phyloP scores from a whole-genome alignment of 306 rosid genomes.

The Quercus ilex region DNA sequence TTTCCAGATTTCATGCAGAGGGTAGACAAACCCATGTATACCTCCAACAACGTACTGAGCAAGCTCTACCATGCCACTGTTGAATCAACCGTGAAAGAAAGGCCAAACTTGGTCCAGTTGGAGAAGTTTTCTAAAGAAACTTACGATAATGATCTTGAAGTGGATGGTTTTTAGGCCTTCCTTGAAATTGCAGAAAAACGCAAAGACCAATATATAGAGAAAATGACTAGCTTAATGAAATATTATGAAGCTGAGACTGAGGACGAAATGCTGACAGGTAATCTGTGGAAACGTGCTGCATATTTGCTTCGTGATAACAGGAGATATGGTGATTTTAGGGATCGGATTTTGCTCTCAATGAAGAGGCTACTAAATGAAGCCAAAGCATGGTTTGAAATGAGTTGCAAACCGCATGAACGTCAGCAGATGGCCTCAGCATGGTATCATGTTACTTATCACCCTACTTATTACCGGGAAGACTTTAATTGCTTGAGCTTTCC shows the following conservation, averaged over 20 bases:
- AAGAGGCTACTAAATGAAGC: constrained; percentile 64
- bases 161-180: constrained; percentile 53
- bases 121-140: constrained; percentile 45
- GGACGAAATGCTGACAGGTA: constrained; percentile 74
- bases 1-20: constrained; percentile 96
- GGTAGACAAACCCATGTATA: constrained; percentile 64
- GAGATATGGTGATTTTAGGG: constrained; percentile 70
- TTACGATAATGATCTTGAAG: constrained; percentile 66
- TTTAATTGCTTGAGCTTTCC: constrained; percentile 68
- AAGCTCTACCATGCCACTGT: constrained; percentile 59
- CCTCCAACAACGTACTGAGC: constrained; percentile 64
- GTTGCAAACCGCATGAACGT: constrained; percentile 37
- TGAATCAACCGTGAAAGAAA: constrained; percentile 31
- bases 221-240: constrained; percentile 56
- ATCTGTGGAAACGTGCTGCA: constrained; percentile 41
- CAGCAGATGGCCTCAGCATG: constrained; percentile 75
- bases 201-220: constrained; percentile 59
- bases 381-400: constrained; percentile 65
- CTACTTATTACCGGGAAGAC: constrained; percentile 32
- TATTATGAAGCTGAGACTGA: constrained; percentile 61
- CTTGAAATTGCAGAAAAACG: constrained; percentile 50
- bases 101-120: constrained; percentile 37
- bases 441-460: constrained; percentile 86
- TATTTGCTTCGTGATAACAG: constrained; percentile 85
- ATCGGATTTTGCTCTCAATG: constrained; percentile 57